Base-by-base conservation (phyloP, 225 moss, liverwort and hornwort genomes). In the Sphagnum tenellum region DNA sequence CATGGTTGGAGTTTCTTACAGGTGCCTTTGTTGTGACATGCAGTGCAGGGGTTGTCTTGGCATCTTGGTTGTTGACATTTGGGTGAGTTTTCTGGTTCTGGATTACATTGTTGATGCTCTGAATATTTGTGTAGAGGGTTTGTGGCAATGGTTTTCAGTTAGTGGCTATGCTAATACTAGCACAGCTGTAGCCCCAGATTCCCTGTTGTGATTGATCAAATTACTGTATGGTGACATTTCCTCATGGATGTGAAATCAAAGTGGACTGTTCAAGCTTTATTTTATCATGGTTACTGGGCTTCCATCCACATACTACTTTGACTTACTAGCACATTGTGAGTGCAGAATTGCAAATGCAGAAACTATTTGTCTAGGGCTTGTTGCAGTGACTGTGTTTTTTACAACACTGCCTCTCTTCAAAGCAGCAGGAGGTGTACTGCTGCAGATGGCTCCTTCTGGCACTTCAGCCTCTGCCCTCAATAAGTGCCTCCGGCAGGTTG, bases 41-140 rank as follows among this genome's bases (percentile, higher is more conserved):
- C 89, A 94, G 94, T 82, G 94, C 88, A 63, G 94, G 94, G 65
- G 89, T 94, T 57, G 87, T 94, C 59, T 75, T 88, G 73, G 77
- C 94, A 59, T 88, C 86, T 67, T 94, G 94, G 84, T 88, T 94
- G 63, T 77, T 94, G 45, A 69, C 89, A 11, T 66, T 91, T 64
- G 91, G 94, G 91, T 91, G 71, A 74, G 76, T 55, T 56, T 49
- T 8, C 64, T 29, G 29, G 0, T 29, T 1, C 29, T 29, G 1
- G 1, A 29, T 29, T 29, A 29, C 29, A 29, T 29, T 29, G 1
- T 29, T 29, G 29, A 29, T 29, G 29, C 29, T 29, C 29, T 29
- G 29, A 29, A 29, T 29, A 29, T 29, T 29, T 29, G 29, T 29
- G 29, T 29, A 29, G 29, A 29, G 29, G 29, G 29, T 0, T 29